These are phyloP conservation scores for Coniophora puteana DNA, from an alignment of 1,284 basidiomycete genomes.

Conservation along the genomic window DNA sequence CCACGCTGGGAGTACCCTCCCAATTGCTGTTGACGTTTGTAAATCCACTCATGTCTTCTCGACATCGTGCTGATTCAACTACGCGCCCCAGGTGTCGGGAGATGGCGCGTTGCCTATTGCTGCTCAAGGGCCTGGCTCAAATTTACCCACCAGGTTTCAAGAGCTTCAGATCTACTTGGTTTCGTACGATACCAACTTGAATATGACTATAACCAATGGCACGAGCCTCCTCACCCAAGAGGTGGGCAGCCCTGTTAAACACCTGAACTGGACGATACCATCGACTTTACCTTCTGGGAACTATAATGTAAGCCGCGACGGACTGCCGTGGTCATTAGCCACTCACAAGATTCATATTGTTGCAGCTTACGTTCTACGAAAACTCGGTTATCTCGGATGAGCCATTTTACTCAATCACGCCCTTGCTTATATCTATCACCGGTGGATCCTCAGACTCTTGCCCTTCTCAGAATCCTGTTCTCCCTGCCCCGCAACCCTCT, in stretches of 20 bases:
- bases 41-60: neutral
- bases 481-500: constrained; percentile 9
- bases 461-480: neutral
- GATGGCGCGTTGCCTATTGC: constrained; percentile 37
- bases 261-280: constrained; percentile 42
- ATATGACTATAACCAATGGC: constrained; percentile 43
- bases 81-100: constrained; percentile 36
- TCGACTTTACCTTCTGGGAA: constrained; percentile 39
- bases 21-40: neutral
- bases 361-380: constrained; percentile 49
- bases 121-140: constrained; percentile 34
- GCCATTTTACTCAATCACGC: constrained; percentile 39
- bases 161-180: constrained; percentile 47
- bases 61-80: neutral
- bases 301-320: constrained; percentile 43
- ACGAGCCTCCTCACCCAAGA: constrained; percentile 38
- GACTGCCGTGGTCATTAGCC: neutral
- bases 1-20: neutral
- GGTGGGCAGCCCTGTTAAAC: constrained; percentile 44
- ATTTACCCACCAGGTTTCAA: constrained; percentile 35
- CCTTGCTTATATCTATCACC: constrained; percentile 36
- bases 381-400: constrained; percentile 33
- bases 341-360: neutral
- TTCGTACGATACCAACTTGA: constrained; percentile 36
- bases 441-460: neutral